Conservation (phyloP, 441 rosid species). For the Francoa sonchifolia region DNA sequence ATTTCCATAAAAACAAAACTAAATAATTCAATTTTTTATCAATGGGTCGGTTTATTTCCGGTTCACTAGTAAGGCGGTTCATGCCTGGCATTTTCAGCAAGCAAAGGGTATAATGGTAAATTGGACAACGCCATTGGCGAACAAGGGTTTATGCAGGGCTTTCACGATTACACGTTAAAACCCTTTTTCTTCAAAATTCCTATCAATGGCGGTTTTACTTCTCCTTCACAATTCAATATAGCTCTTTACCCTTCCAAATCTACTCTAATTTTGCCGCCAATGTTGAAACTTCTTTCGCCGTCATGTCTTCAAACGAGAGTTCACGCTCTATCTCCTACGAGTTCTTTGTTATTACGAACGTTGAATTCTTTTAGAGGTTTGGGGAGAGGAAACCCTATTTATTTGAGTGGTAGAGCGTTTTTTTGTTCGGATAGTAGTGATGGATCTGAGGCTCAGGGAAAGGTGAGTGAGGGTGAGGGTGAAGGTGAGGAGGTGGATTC, state of each 20-base stretch:
- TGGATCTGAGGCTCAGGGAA: constrained; percentile 11
- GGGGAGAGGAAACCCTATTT: constrained; percentile 20
- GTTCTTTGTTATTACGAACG: constrained; percentile 29
- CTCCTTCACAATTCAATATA: constrained; percentile 6
- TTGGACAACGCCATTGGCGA: too few relatives aligned
- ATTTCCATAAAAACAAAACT: too few relatives aligned
- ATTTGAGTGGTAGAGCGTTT: constrained; percentile 35
- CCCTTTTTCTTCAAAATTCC: constrained; percentile 1
- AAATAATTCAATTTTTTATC: too few relatives aligned
- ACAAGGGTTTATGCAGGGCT: constrained; percentile 86
- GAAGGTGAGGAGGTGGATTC: constrained; percentile 32
- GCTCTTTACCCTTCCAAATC: constrained; percentile 6
- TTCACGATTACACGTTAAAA: constrained; percentile 14
- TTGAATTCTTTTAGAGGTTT: constrained; percentile 40
- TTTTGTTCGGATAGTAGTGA: constrained; percentile 53
- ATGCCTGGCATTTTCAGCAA: too few relatives aligned
- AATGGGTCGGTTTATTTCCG: too few relatives aligned
- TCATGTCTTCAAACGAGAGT: constrained; percentile 30
- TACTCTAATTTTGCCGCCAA: constrained; percentile 20
- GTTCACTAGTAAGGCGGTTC: too few relatives aligned
- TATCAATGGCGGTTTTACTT: constrained; percentile 10
- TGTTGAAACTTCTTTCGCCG: constrained; percentile 72
- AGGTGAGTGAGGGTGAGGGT: constrained; percentile 33
- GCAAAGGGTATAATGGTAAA: too few relatives aligned
- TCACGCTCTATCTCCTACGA: constrained; percentile 24